These are phyloP conservation scores for Aspergillus ochraceus DNA, from an alignment of 2,329 filamentous ascomycete genomes.

Conservation along the genomic window DNA sequence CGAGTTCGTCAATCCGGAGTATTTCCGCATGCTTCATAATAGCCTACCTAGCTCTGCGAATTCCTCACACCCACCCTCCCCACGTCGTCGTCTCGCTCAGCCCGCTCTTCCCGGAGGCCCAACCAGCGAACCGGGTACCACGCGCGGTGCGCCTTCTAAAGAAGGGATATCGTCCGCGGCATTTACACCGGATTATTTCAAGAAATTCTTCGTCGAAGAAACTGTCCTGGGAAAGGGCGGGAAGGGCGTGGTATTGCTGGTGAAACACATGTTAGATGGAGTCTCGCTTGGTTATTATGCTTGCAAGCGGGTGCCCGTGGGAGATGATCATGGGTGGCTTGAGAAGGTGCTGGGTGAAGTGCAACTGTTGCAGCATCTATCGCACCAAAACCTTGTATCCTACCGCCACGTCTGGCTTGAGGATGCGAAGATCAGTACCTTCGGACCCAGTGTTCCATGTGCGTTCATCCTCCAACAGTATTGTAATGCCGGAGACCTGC, in stretches of 20 bases:
- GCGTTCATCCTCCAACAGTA: conserved; percentile 98
- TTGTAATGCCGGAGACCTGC: conserved; percentile 89
- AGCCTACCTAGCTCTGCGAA: conserved; percentile 53
- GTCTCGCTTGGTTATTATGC: conserved; percentile 88
- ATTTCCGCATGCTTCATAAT: conserved; percentile 87
- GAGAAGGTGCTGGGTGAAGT: conserved; percentile 94
- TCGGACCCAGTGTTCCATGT: conserved; percentile 88
- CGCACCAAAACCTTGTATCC: conserved; percentile 91
- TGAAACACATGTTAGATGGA: conserved; percentile 86
- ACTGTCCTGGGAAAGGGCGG: conserved; percentile 82
- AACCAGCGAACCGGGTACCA: conserved; percentile 52
- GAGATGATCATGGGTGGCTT: conserved; percentile 91
- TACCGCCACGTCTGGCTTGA: conserved; percentile 98
- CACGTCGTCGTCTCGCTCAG: conserved; percentile 50
- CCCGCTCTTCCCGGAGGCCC: conserved; percentile 46
- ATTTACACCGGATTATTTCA: conserved; percentile 91
- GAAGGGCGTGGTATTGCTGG: conserved; percentile 92
- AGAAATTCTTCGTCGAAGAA: conserved; percentile 89
- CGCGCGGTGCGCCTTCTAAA: conserved; percentile 45
- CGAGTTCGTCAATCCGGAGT: conserved; percentile 83
- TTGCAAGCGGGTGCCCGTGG: conserved; percentile 94
- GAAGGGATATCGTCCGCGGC: conserved; percentile 81
- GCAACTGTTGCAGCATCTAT: conserved; percentile 84
- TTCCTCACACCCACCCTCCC: conserved; percentile 48
- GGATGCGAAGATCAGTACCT: conserved; percentile 77